These are phyloP conservation scores for Akanthomyces lecanii DNA, from an alignment of 2,329 filamentous ascomycete genomes.

Conservation along the genomic window DNA sequence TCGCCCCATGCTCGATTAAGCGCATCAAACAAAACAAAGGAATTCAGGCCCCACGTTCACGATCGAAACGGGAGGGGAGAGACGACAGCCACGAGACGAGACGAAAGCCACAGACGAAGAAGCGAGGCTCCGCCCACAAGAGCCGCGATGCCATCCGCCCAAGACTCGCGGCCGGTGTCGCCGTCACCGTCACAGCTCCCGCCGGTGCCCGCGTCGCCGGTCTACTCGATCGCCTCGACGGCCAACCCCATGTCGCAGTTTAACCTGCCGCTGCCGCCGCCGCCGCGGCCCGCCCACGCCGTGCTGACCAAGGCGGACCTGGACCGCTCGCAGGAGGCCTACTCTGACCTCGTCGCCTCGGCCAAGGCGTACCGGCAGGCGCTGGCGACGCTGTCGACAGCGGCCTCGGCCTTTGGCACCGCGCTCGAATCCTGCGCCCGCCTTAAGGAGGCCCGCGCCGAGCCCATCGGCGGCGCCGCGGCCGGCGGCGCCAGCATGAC, in stretches of 20 bases:
- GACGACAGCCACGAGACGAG: neutral
- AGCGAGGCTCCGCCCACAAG: neutral
- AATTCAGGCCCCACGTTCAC: slow-evolving; percentile 2
- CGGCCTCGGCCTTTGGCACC: slow-evolving; percentile 59
- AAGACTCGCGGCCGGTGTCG: slow-evolving; percentile 37
- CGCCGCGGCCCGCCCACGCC: slow-evolving; percentile 53
- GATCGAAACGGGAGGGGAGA: slow-evolving; percentile 8
- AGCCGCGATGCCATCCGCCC: slow-evolving; percentile 30
- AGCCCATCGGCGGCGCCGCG: slow-evolving; percentile 44
- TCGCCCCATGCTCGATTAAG: slow-evolving; percentile 1
- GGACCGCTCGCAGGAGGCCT: slow-evolving; percentile 57
- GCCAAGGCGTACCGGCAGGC: slow-evolving; percentile 62
- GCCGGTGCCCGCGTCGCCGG: slow-evolving; percentile 58
- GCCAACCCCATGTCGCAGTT: slow-evolving; percentile 56
- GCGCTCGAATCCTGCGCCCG: slow-evolving; percentile 65
- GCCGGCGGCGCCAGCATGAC: slow-evolving; percentile 35
- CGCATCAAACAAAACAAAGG: slow-evolving; percentile 12
- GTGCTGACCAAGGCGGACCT: slow-evolving; percentile 62
- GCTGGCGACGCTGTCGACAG: slow-evolving; percentile 55
- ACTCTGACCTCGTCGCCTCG: slow-evolving; percentile 56
- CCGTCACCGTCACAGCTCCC: slow-evolving; percentile 55
- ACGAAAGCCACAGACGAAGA: slow-evolving; percentile 1
- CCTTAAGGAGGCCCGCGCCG: slow-evolving; percentile 61
- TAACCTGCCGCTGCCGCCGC: slow-evolving; percentile 57
- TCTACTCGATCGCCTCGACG: slow-evolving; percentile 61